Evolutionary conservation across 306 rosid species (phyloP).

Genomic region (Lathyrus sativus): DNA sequence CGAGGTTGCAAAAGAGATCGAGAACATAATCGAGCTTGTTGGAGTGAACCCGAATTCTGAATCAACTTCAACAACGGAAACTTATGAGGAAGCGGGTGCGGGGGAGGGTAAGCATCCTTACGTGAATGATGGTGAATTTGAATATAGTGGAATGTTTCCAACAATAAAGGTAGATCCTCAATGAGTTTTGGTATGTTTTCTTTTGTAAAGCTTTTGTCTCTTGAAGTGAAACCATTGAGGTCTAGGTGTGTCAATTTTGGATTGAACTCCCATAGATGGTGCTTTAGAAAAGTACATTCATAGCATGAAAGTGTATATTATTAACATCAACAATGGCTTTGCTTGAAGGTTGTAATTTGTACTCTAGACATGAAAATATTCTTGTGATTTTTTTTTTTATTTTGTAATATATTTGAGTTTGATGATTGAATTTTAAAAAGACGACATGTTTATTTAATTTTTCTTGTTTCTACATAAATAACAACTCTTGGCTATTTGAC

Average conservation of each 20-base stretch:
- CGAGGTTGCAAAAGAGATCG: slow-evolving; percentile 73
- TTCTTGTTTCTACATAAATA: no score
- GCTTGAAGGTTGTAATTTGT: slow-evolving; percentile 16
- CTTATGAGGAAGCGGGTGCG: slow-evolving; percentile 37
- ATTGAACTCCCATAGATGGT: not conserved
- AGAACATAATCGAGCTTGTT: slow-evolving; percentile 54
- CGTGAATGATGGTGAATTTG: slow-evolving; percentile 31
- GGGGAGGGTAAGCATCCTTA: slow-evolving; percentile 43
- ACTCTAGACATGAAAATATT: slow-evolving; percentile 27
- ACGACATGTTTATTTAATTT: not conserved
- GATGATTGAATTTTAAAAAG: slow-evolving; percentile 10
- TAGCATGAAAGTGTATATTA: slow-evolving; percentile 25
- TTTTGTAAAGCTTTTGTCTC: slow-evolving; percentile 14
- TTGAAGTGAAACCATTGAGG: slow-evolving; percentile 25
- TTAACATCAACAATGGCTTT: slow-evolving; percentile 21
- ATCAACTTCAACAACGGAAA: slow-evolving; percentile 55
- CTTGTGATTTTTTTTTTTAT: slow-evolving; percentile 34
- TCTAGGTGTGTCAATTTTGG: slow-evolving; percentile 34
- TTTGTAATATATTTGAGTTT: slow-evolving; percentile 37
- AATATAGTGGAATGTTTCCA: slow-evolving; percentile 53
- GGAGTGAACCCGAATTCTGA: slow-evolving; percentile 56
- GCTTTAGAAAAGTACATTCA: not conserved
- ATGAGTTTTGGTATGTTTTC: slow-evolving; percentile 27
- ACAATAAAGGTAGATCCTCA: slow-evolving; percentile 48
- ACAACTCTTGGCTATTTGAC: not conserved